Base-by-base conservation (phyloP, 2,329 filamentous ascomycete species). In the Alternaria arborescens region DNA sequence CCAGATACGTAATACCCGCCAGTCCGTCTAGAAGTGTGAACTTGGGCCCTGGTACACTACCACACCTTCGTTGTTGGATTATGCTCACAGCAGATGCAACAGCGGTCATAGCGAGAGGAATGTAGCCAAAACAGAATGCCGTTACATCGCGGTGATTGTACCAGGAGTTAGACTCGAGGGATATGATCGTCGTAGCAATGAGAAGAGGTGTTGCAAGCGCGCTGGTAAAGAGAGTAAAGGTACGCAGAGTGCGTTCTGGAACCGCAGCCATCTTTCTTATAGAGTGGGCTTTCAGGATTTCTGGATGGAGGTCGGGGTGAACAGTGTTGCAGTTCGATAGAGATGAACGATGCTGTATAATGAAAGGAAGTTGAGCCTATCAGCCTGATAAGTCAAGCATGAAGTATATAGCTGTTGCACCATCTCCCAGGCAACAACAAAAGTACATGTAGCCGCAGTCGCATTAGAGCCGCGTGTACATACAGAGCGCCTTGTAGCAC, bases 341-440 rank as follows among this genome's bases (percentile, higher is more conserved):
- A 50, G 32, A 10, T n/a, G 18, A 36, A 38, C 7, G 14, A 6
- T 36, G 12, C 16, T 34, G 46, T 50, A 24, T 10, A 18, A 18
- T 20, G 34, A 18, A 26, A 20, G 18, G 7, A 24, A 14, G 8
- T 3, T 50, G 46, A 26, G 24, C 32, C 14, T 36, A n/a, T 14
- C 20, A 34, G 46, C 20, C 20, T 26, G 30, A 36, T 5, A 50
- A 36, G 20, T 50, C 18, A 14, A 7, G 30, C 6, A 36, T 12
- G 18, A 34, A 48, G 30, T 24, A 20, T 20, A 34, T 36, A 34
- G 14, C 12, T 30, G 30, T 48, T 30, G 30, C 30, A 30, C 10
- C 11, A 55, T 66, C 61, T 22, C 64, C 57, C 8, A 67, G 64
- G 64, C 64, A 67, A 65, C 64, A 65, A 48, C 42, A 36, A 52